These are phyloP conservation scores for Lactarius psammicola DNA, from an alignment of 768 basidiomycete genomes.

Conservation along the genomic window DNA sequence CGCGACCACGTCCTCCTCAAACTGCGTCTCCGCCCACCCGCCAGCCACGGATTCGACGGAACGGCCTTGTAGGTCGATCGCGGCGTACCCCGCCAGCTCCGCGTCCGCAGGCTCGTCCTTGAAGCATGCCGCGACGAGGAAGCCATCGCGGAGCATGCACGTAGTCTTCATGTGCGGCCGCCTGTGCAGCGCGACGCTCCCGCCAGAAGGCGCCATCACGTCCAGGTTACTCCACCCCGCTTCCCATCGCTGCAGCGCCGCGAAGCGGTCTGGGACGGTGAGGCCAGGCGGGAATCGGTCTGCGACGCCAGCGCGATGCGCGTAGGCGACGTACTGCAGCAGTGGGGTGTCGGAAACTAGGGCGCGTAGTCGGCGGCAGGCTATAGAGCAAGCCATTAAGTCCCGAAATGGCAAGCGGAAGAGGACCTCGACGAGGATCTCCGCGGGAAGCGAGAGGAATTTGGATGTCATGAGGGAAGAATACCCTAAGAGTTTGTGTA, in stretches of 20 bases:
- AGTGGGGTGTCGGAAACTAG: not conserved
- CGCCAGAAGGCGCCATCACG: not conserved
- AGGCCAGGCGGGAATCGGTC: not conserved
- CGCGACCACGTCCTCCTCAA: not conserved
- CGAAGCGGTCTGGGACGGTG: not conserved
- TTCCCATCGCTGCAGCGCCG: not conserved
- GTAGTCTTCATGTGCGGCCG: not conserved
- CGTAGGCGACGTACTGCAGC: not conserved
- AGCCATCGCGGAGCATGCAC: slow-evolving; percentile 2
- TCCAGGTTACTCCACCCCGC: slow-evolving; percentile 1
- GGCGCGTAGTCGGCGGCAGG: not conserved
- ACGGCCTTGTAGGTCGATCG: not conserved
- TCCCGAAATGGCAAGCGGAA: not conserved
- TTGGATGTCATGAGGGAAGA: not conserved
- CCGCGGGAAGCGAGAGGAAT: slow-evolving; percentile 1
- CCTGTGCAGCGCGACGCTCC: not conserved
- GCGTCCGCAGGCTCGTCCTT: not conserved
- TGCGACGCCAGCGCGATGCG: not conserved
- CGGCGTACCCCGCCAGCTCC: not conserved
- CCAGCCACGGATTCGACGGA: not conserved
- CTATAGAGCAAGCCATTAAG: not conserved
- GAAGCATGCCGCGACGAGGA: not conserved
- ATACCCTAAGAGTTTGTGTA: too few relatives aligned
- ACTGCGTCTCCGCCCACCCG: not conserved
- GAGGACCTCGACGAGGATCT: slow-evolving; percentile 3